phyloP scores from a whole-genome alignment of 2,329 filamentous ascomycete genomes.

The Dactylellina parvicollis region DNA sequence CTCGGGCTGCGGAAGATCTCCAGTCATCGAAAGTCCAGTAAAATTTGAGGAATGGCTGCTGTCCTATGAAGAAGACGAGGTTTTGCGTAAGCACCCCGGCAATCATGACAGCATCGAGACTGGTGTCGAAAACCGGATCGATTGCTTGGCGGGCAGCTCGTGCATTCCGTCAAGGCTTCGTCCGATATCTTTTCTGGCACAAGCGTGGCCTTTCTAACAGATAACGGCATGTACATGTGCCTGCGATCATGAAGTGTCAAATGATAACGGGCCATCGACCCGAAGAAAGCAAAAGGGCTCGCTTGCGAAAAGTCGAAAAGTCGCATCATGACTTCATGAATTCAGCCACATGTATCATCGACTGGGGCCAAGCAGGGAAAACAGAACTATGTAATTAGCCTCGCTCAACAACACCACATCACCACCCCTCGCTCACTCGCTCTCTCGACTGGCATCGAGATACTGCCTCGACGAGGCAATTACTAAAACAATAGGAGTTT shows the following conservation, averaged over 20 bases:
- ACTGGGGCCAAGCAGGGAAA: no score
- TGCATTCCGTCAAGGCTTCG: not conserved
- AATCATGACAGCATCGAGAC: slow-evolving; percentile 23
- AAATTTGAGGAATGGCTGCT: not conserved
- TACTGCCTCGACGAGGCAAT: no score
- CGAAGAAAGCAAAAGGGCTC: not conserved
- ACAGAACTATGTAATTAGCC: no score
- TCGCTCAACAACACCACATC: not conserved
- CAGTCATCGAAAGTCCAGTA: not conserved
- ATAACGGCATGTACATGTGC: not conserved
- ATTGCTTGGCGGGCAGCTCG: not conserved
- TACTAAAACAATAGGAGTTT: not conserved
- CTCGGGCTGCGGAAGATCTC: not conserved
- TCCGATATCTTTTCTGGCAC: not conserved
- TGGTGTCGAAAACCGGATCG: no score
- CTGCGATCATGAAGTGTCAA: not conserved
- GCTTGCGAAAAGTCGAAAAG: no score
- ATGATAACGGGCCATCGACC: not conserved
- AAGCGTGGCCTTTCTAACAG: not conserved
- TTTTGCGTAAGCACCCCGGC: slow-evolving; percentile 18
- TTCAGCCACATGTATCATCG: not conserved
- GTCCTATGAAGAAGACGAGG: no score
- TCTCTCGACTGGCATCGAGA: no score
- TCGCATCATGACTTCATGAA: not conserved
- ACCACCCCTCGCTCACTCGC: not conserved